Evolutionary conservation across 768 basidiomycete genomes (phyloP), one percentile per base, ranked within the genome.

Genomic region (Lactifluus pinguis): DNA sequence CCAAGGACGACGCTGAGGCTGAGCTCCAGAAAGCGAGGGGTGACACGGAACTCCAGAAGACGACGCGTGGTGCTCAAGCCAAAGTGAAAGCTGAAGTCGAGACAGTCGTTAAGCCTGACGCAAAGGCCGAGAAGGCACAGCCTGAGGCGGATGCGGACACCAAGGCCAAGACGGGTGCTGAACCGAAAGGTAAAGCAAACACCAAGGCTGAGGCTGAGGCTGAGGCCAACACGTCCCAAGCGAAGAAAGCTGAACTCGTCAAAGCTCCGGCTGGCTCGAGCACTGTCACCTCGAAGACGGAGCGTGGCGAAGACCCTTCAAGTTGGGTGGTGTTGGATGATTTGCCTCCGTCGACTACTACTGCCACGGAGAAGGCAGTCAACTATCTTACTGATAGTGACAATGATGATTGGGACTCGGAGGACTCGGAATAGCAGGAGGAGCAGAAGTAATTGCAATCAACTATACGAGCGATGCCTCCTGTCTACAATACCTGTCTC

Each of bases 251-350:
- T 17, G 53, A 53, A 30, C 25, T 53, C 29, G 32, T 45, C 41
- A 29, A 38, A 36, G 41, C 25, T 36, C 29, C 51, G 34, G 58
- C 36, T 25, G 45, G 25, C 13, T 25, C 45, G 1, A 54, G 55
- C 2, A 54, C 29, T 49, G 54, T 53, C 34, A 50, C 61, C 34
- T 11, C 5, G 49, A 62, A 62, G 44, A 36, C 11, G 42, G 47
- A 19, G 39, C 62, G 44, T 39, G 15, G 55, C 8, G 55, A 13
- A 15, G 63, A 62, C 14, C 10, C 50, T 14, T 30, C 25, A 25
- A 25, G 25, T 25, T 25, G 45, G 17, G 54, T 56, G 44, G 48
- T 56, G 14, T 60, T 61, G 42, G 54, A 53, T 19, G 54, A 49
- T 19, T 44, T 9, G 21, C 48, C 30, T 29, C 39, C 38, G 42